phyloP scores from a whole-genome alignment of 208 protist genomes.

The Blechomonas ayalai region DNA sequence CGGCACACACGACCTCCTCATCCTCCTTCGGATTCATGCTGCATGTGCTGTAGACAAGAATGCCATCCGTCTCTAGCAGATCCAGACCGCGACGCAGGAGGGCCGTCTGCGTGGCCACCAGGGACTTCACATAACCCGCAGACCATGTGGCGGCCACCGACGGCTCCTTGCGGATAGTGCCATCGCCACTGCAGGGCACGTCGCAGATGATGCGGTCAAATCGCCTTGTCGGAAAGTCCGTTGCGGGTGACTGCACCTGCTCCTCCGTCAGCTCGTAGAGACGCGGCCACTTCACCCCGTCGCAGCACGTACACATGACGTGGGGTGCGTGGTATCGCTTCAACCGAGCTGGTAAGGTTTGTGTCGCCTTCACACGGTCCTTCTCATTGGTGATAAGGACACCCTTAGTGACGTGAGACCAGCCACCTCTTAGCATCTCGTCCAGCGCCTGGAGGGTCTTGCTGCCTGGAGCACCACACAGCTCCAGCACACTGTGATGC shows the following conservation, averaged over 20 bases:
- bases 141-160: conserved; percentile 81
- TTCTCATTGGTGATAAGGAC: conserved; percentile 87
- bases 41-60: conserved; percentile 96
- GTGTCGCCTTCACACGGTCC: conserved; percentile 89
- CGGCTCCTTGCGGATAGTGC: conserved; percentile 91
- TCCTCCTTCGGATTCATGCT: conserved; percentile 96
- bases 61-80: conserved; percentile 62
- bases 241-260: too few relatives aligned
- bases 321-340: conserved; percentile 88
- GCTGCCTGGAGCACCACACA: conserved; percentile 90
- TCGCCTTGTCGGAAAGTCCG: conserved; percentile 9
- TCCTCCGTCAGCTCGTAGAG: conserved; percentile 43
- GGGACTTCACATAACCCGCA: conserved; percentile 65
- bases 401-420: conserved; percentile 24
- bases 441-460: conserved; percentile 89
- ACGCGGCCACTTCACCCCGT: conserved; percentile 83
- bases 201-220: conserved; percentile 94
- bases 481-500: conserved; percentile 78
- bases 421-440: conserved; percentile 51
- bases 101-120: conserved; percentile 84
- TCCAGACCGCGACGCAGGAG: conserved; percentile 86
- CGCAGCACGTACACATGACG: conserved; percentile 74
- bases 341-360: conserved; percentile 83
- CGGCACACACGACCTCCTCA: conserved; percentile 92
- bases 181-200: conserved; percentile 95